Conservation (phyloP, 768 basidiomycete species). For the Scleroderma bovista region DNA sequence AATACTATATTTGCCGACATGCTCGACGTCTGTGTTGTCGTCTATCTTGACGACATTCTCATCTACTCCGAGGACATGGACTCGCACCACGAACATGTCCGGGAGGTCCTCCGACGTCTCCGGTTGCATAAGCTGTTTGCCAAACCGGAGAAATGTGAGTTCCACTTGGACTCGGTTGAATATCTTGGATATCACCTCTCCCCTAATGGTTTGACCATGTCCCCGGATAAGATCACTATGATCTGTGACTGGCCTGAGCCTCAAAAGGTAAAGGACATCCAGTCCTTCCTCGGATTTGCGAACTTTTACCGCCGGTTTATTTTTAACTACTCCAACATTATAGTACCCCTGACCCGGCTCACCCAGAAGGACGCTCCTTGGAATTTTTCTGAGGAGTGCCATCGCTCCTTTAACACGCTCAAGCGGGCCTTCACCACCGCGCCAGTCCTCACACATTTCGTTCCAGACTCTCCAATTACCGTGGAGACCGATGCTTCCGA, state of each 20-base stretch:
- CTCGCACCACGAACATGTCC: background rate
- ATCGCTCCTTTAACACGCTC: conserved; percentile 24
- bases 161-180: background rate
- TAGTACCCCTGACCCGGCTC: conserved; percentile 24
- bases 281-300: background rate
- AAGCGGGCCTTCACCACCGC: background rate
- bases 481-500: background rate
- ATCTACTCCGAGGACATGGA: background rate
- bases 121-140: background rate
- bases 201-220: background rate
- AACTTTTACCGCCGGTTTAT: background rate
- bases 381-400: background rate
- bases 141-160: background rate
- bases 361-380: conserved; percentile 17
- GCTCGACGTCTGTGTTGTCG: conserved; percentile 14
- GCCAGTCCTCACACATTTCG: background rate
- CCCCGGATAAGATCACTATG: background rate
- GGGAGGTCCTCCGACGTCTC: background rate
- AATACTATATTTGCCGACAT: conserved; percentile 21
- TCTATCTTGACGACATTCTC: background rate
- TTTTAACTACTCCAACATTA: conserved; percentile 17
- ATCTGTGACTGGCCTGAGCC: background rate
- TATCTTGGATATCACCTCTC: background rate
- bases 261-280: background rate
- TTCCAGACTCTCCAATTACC: background rate